Evolutionary conservation across 345 rosid genomes (phyloP).

Genomic region (Bruguiera sexangula): DNA sequence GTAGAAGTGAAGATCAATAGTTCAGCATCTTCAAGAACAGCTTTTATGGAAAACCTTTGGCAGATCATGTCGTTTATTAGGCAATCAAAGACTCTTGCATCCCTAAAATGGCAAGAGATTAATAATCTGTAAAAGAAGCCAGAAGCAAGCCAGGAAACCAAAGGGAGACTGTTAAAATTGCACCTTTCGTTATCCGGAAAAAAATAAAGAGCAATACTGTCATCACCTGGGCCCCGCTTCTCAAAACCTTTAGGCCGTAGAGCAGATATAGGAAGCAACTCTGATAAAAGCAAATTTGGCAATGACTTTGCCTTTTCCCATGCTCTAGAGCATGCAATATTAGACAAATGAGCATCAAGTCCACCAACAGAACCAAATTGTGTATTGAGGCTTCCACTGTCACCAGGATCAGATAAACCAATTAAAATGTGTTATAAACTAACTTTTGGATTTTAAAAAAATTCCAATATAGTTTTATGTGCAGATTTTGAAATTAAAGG

Average conservation of each 20-base stretch:
- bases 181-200: conserved; percentile 56
- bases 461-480: too few species aligned
- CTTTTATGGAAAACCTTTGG: conserved; percentile 50
- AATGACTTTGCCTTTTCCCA: conserved; percentile 43
- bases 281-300: conserved; percentile 39
- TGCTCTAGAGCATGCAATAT: conserved; percentile 51
- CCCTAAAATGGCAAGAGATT: conserved; percentile 30
- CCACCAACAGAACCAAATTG: conserved; percentile 23
- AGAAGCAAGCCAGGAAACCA: not conserved
- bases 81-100: conserved; percentile 34
- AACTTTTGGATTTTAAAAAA: too few species aligned
- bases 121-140: not conserved
- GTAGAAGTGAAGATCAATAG: conserved; percentile 63
- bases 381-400: conserved; percentile 47
- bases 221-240: conserved; percentile 42
- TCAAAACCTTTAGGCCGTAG: conserved; percentile 65
- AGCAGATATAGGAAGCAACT: conserved; percentile 43
- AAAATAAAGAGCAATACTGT: conserved; percentile 57
- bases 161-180: conserved; percentile 2
- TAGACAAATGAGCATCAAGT: conserved; percentile 60
- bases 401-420: not conserved
- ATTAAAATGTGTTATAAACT: too few species aligned
- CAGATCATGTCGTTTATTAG: conserved; percentile 51
- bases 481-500: not conserved
- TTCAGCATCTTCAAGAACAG: conserved; percentile 48